These are phyloP conservation scores for Trametes cinnabarina DNA, from an alignment of 768 basidiomycete genomes.

Conservation along the genomic window DNA sequence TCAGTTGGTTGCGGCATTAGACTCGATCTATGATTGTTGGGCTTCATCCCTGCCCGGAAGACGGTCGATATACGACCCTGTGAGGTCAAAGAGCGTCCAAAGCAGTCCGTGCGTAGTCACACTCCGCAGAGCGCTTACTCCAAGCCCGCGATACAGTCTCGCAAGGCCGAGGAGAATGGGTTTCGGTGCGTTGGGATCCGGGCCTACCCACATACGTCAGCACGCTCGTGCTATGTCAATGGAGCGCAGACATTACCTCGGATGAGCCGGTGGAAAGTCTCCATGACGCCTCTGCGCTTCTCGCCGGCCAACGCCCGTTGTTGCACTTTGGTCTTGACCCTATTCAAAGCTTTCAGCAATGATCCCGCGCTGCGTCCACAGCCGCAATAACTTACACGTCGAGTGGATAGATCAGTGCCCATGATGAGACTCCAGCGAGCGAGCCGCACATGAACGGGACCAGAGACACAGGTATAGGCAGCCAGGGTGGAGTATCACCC, in stretches of 20 bases:
- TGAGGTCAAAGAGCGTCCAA: constrained; percentile 91
- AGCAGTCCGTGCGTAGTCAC: constrained; percentile 91
- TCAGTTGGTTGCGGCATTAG: background rate
- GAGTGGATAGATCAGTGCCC: constrained; percentile 77
- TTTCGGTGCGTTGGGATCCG: constrained; percentile 76
- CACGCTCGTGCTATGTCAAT: too few species aligned
- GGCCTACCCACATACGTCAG: too few species aligned
- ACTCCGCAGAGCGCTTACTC: constrained; percentile 88
- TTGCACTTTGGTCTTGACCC: constrained; percentile 95
- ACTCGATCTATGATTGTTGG: constrained; percentile 6
- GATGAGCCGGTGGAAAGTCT: constrained; percentile 76
- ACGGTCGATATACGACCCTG: constrained; percentile 68
- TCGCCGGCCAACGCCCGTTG: constrained; percentile 85
- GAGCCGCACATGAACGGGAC: constrained; percentile 93
- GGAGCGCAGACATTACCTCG: constrained; percentile 51
- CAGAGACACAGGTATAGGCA: constrained; percentile 74
- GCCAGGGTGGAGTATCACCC: constrained; percentile 78
- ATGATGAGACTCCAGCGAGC: constrained; percentile 71
- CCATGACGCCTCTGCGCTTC: constrained; percentile 63
- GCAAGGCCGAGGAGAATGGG: constrained; percentile 73
- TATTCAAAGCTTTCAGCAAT: constrained; percentile 29
- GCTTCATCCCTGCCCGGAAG: constrained; percentile 35
- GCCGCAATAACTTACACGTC: constrained; percentile 66
- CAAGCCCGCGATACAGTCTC: constrained; percentile 89
- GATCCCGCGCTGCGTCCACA: background rate